Percentiles rank a stretch among this genome's conserved stretches.
These are phyloP conservation scores for Penicillium hesseltinei DNA, from an alignment of 2,329 filamentous ascomycete genomes.

Conservation along the genomic window DNA sequence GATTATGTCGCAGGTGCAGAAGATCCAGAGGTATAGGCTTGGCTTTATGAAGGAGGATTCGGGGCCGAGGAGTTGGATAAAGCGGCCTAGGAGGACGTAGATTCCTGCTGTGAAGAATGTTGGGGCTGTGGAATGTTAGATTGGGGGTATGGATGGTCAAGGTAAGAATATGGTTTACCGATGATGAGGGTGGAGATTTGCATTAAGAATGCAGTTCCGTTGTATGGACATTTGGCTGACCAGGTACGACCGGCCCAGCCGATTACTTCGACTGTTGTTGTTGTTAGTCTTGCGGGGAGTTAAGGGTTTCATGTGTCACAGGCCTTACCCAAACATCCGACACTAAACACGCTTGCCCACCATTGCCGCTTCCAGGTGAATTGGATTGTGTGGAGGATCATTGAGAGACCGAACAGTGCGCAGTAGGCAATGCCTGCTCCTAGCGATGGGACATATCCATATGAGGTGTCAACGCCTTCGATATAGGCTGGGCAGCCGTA, in stretches of 20 bases:
- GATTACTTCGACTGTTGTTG: slow-evolving; percentile 40
- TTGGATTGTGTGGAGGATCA: slow-evolving; percentile 37
- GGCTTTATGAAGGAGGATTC: slow-evolving; percentile 46
- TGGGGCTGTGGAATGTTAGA: slow-evolving; percentile 33
- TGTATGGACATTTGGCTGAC: slow-evolving; percentile 52
- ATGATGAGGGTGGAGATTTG: slow-evolving; percentile 49
- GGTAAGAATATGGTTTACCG: slow-evolving; percentile 3
- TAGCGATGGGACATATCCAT: slow-evolving; percentile 37
- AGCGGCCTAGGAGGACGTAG: slow-evolving; percentile 50
- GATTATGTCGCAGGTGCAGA: slow-evolving; percentile 54
- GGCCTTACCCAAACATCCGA: slow-evolving; percentile 39
- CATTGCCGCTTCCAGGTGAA: slow-evolving; percentile 38
- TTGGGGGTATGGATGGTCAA: background rate
- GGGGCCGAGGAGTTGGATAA: slow-evolving; percentile 47
- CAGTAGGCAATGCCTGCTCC: slow-evolving; percentile 36
- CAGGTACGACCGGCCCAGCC: slow-evolving; percentile 52
- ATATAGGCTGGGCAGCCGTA: slow-evolving; percentile 29
- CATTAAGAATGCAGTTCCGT: slow-evolving; percentile 49
- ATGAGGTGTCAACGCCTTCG: slow-evolving; percentile 26
- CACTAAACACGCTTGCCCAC: slow-evolving; percentile 39
- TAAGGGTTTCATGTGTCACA: background rate
- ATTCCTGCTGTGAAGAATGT: slow-evolving; percentile 54
- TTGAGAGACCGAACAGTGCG: slow-evolving; percentile 36
- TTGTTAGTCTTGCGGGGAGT: background rate
- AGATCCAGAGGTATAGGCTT: slow-evolving; percentile 49